These are phyloP conservation scores for Kodamaea lidongshanica DNA, from an alignment of 805 yeast genomes.

Conservation along the genomic window DNA sequence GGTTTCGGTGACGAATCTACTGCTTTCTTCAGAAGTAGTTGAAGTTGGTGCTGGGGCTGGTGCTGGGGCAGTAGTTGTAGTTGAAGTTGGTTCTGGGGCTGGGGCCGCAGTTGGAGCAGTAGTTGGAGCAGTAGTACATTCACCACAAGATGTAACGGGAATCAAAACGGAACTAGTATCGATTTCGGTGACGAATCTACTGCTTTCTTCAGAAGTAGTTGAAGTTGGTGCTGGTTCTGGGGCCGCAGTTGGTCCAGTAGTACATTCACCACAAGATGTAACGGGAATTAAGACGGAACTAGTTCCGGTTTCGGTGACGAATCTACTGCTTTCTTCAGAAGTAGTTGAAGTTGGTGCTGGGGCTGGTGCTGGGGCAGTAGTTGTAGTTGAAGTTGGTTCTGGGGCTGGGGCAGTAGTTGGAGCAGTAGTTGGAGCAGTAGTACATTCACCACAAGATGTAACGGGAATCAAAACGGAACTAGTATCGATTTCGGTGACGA, in stretches of 20 bases:
- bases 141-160: not conserved
- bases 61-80: constrained; percentile 1
- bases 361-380: constrained; percentile 1
- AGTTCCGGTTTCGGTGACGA: constrained; percentile 1
- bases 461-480: not conserved
- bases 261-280: no score
- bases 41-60: constrained; percentile 1
- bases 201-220: constrained; percentile 2
- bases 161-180: no score
- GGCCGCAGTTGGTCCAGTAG: no score
- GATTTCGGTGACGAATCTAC: constrained; percentile 11
- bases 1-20: not conserved
- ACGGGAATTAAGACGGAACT: no score
- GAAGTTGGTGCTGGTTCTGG: no score
- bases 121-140: constrained; percentile 2
- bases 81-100: constrained; percentile 1
- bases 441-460: not conserved
- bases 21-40: constrained; percentile 1
- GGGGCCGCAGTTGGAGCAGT: constrained; percentile 1
- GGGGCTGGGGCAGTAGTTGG: constrained; percentile 1
- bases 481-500: no score
- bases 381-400: constrained; percentile 1
- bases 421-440: constrained; percentile 3
- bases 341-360: constrained; percentile 1
- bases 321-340: not conserved